Base-by-base conservation (phyloP, 305 asterid genomes). In the Vinca major region DNA sequence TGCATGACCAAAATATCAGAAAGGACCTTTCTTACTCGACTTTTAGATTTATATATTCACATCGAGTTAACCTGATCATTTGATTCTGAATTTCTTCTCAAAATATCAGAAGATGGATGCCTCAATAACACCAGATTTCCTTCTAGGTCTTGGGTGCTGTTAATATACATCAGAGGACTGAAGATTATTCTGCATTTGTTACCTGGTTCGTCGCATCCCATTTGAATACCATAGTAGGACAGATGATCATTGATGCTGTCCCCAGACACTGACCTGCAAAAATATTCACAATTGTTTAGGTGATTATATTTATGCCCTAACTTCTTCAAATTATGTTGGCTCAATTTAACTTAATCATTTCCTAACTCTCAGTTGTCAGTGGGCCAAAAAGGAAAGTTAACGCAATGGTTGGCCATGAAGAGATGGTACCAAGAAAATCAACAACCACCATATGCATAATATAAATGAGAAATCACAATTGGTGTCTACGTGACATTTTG, bases 161-260 rank as follows among this genome's bases (percentile, higher is more conserved):
- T 85, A 62, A 88, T 76, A 71, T 79, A 78, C 66, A 81, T 62
- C 63, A 71, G 74, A 2, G 80, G 77, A 69, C 80, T 90, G 89
- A 82, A 83, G 74, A 89, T 80, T 39, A 93, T 84, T 76, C 77
- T 87, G 83, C 99, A 93, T 6, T 81, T 65, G 26, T 39, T 14
- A 33, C 74, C 80, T 7, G 84, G 74, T 44, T 71, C 74, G 21
- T 84, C 87, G n/a, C 95, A 85, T 69, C 96, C 96, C 89, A 93
- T 78, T 79, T 80, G 71, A 65, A 93, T 82, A 13, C 89, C 95
- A 33, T 64, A 93, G 74, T 93, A 93, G 13, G 68, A 16, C 81
- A 93, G 71, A 81, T 93, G 99, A 73, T 93, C 99, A 4, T 75
- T 63, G 52, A 93, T 88, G 69, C 99, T 93, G 84, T 85, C 86